Evolutionary conservation across 2,329 filamentous ascomycete species (phyloP).

Genomic region (Elsinoe batatas): DNA sequence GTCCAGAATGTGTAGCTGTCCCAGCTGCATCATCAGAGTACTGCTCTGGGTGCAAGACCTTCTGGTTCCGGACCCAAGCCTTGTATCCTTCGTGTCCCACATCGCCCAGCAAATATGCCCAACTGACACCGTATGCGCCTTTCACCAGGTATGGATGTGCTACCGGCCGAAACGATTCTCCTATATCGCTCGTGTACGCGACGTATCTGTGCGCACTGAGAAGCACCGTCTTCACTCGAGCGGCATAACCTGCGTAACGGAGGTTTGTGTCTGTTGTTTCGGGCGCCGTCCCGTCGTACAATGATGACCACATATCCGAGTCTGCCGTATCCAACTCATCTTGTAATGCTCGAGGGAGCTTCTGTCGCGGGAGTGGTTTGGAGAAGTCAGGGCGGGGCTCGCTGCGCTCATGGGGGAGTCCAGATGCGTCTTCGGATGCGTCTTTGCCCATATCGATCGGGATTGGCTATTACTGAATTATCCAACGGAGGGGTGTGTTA

Average conservation of each 20-base stretch:
- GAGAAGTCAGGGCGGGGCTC: constrained; percentile 40
- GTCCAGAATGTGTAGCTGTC: constrained; percentile 11
- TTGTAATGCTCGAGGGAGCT: constrained; percentile 46
- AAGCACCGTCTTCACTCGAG: constrained; percentile 57
- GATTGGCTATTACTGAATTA: neutral
- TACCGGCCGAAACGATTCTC: constrained; percentile 88
- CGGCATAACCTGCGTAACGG: constrained; percentile 88
- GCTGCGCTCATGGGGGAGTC: constrained; percentile 33
- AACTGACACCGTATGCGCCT: constrained; percentile 79
- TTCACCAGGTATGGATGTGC: constrained; percentile 77
- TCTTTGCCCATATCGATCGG: constrained; percentile 10
- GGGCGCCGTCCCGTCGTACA: constrained; percentile 64
- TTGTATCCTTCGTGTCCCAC: constrained; percentile 93
- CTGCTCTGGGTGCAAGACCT: constrained; percentile 57
- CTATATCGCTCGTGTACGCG: constrained; percentile 89
- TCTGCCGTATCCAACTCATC: constrained; percentile 53
- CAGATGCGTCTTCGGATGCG: constrained; percentile 20
- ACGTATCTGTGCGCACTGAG: constrained; percentile 89
- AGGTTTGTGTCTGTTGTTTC: constrained; percentile 77
- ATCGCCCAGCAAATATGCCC: constrained; percentile 85
- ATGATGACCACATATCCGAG: constrained; percentile 58
- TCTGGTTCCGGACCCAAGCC: constrained; percentile 79
- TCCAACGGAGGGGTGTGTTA: neutral
- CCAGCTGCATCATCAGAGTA: constrained; percentile 26
- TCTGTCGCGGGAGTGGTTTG: constrained; percentile 39